Evolutionary conservation across 768 basidiomycete genomes (phyloP).

Genomic region (Podaxis sp.): DNA sequence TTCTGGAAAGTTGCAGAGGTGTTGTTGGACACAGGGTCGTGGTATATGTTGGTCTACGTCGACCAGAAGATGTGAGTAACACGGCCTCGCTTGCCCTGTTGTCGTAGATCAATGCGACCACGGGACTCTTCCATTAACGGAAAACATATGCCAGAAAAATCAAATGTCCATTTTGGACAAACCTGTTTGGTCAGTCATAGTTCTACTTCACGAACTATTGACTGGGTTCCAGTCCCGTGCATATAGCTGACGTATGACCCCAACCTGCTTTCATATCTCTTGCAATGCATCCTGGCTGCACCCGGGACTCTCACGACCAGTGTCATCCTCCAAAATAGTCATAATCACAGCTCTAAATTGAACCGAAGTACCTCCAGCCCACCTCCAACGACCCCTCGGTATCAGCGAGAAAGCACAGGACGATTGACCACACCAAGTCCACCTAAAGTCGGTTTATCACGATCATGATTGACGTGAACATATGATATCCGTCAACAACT

Average conservation of each 20-base stretch:
- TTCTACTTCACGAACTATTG: neutral
- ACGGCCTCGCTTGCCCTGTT: neutral
- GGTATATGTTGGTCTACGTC: neutral
- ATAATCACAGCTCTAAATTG: neutral
- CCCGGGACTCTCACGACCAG: neutral
- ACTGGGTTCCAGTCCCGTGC: neutral
- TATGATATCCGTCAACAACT: too few species aligned
- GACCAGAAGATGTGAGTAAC: neutral
- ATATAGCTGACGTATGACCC: neutral
- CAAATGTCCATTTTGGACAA: neutral
- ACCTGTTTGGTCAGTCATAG: neutral
- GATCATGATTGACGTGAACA: too few species aligned
- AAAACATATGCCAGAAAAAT: neutral
- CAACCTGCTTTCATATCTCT: neutral
- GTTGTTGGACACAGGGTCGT: neutral
- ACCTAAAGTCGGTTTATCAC: too few species aligned
- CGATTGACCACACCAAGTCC: neutral
- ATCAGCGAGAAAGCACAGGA: neutral
- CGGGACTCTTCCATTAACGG: neutral
- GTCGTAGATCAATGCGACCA: neutral
- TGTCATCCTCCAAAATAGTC: neutral
- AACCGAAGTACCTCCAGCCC: neutral
- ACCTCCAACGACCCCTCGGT: neutral
- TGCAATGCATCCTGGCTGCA: neutral
- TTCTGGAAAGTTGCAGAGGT: slow-evolving; percentile 4